Conservation (phyloP, 805 yeast genomes). For the Pichia manshurica region DNA sequence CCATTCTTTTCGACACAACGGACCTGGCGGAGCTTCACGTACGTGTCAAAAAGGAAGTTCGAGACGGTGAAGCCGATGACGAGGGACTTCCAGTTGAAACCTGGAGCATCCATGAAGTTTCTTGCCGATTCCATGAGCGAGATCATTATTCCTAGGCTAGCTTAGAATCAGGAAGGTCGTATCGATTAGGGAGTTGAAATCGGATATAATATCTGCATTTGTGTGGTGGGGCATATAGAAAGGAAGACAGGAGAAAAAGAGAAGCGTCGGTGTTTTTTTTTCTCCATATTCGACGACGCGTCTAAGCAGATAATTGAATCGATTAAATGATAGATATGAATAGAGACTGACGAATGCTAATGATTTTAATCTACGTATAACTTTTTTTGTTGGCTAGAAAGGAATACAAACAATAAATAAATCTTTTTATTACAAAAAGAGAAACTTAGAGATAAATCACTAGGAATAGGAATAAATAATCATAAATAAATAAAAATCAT, state of each 20-base stretch:
- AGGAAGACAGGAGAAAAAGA: too few species aligned
- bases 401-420: conserved; percentile 13
- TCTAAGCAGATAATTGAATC: too few species aligned
- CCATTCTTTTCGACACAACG: conserved; percentile 43
- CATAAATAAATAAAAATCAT: conserved; percentile 15
- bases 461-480: conserved; percentile 15
- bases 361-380: too few species aligned
- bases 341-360: too few species aligned
- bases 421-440: conserved; percentile 13
- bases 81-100: conserved; percentile 73
- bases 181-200: too few species aligned
- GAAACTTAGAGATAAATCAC: conserved; percentile 14
- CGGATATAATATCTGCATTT: too few species aligned
- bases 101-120: conserved; percentile 55
- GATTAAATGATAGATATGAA: too few species aligned
- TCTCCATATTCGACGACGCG: too few species aligned
- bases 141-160: conserved; percentile 15
- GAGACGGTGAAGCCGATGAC: conserved; percentile 70
- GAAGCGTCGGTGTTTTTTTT: too few species aligned
- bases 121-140: conserved; percentile 36
- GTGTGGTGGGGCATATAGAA: too few species aligned
- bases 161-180: too few species aligned
- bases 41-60: conserved; percentile 69
- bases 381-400: too few species aligned
- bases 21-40: conserved; percentile 73